phyloP scores from a whole-genome alignment of 495 filamentous ascomycete species.

The Cairneyella variabilis region DNA sequence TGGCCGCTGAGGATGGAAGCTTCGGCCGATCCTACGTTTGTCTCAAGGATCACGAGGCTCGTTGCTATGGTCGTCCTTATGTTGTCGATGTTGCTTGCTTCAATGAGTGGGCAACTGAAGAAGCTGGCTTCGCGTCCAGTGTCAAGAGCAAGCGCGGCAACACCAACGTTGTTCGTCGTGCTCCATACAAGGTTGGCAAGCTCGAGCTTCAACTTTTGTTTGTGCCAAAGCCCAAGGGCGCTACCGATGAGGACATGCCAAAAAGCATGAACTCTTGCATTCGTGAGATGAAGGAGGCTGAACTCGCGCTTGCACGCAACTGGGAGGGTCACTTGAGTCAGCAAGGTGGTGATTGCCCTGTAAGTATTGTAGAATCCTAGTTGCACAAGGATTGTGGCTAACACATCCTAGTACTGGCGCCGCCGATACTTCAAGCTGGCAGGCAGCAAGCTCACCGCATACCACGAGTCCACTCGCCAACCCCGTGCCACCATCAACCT shows the following conservation, averaged over 20 bases:
- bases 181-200: slow-evolving; percentile 93
- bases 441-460: slow-evolving; percentile 88
- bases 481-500: slow-evolving; percentile 96
- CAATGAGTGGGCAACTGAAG: slow-evolving; percentile 96
- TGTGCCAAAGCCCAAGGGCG: slow-evolving; percentile 84
- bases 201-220: slow-evolving; percentile 89
- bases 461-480: slow-evolving; percentile 91
- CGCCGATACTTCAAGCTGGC: slow-evolving; percentile 95
- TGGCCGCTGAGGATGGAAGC: slow-evolving; percentile 86
- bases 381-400: slow-evolving; percentile 22
- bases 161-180: slow-evolving; percentile 56
- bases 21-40: slow-evolving; percentile 91
- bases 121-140: slow-evolving; percentile 61
- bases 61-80: slow-evolving; percentile 81
- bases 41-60: slow-evolving; percentile 83
- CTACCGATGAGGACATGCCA: slow-evolving; percentile 93
- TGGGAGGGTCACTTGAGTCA: slow-evolving; percentile 92
- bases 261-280: slow-evolving; percentile 97
- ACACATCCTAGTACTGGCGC: slow-evolving; percentile 76
- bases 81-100: slow-evolving; percentile 87
- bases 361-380: slow-evolving; percentile 48
- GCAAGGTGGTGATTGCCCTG: slow-evolving; percentile 95
- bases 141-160: slow-evolving; percentile 85
- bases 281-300: slow-evolving; percentile 84
- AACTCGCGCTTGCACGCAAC: slow-evolving; percentile 63